These are phyloP conservation scores for Aspergillus hortae DNA, from an alignment of 2,329 filamentous ascomycete genomes.

Conservation along the genomic window DNA sequence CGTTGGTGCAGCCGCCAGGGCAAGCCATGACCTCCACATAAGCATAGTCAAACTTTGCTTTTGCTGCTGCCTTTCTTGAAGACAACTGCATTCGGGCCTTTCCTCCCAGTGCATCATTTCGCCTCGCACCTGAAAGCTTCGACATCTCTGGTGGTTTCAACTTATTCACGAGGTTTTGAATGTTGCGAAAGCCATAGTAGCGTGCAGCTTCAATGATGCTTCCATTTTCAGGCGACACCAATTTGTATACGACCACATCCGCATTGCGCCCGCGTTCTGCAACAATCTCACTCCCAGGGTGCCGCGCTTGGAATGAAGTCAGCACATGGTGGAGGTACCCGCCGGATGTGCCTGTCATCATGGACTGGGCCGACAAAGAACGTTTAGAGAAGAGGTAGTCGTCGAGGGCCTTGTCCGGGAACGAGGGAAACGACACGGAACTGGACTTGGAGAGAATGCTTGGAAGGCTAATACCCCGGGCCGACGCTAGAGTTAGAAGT, in stretches of 20 bases:
- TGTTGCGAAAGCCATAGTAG: constrained; percentile 97
- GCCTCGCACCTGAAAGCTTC: constrained; percentile 72
- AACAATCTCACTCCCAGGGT: constrained; percentile 69
- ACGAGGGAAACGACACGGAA: constrained; percentile 49
- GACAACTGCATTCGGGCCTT: constrained; percentile 26
- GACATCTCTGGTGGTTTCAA: constrained; percentile 77
- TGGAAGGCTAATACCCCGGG: constrained; percentile 74
- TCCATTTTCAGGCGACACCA: constrained; percentile 56
- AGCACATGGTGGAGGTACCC: constrained; percentile 86
- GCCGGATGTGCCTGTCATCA: constrained; percentile 73
- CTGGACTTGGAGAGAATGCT: constrained; percentile 59
- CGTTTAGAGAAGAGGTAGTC: constrained; percentile 69
- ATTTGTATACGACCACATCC: constrained; percentile 82
- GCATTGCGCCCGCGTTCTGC: constrained; percentile 76
- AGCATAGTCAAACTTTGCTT: constrained; percentile 62
- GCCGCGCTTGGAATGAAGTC: constrained; percentile 64
- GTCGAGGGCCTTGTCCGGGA: constrained; percentile 70
- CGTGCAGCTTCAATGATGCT: constrained; percentile 75
- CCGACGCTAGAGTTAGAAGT: constrained; percentile 81
- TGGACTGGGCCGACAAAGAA: constrained; percentile 37
- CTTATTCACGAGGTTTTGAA: constrained; percentile 92
- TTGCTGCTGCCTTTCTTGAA: constrained; percentile 30
- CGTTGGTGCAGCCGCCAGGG: constrained; percentile 97
- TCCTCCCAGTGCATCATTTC: constrained; percentile 32
- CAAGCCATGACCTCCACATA: constrained; percentile 99